These are phyloP conservation scores for Roridomyces roridus DNA, from an alignment of 768 basidiomycete genomes.

Conservation along the genomic window DNA sequence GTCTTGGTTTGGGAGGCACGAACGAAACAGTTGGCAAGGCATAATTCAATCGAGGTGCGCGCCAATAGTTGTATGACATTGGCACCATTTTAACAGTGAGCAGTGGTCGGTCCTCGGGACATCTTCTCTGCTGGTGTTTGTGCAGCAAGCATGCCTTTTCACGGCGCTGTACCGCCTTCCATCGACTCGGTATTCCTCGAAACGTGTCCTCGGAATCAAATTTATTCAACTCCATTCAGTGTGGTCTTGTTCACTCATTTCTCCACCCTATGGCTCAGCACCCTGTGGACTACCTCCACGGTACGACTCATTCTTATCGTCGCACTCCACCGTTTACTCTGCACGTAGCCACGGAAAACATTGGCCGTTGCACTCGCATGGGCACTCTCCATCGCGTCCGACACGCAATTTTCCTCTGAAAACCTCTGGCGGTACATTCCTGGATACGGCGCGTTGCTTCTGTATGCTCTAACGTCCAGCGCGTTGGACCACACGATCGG, in stretches of 20 bases:
- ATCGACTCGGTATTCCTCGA: slow-evolving; percentile 58
- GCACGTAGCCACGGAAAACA: slow-evolving; percentile 55
- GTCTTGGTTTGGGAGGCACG: slow-evolving; percentile 64
- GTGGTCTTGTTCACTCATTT: slow-evolving; percentile 75
- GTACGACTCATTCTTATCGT: slow-evolving; percentile 39
- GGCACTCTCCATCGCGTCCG: slow-evolving; percentile 60
- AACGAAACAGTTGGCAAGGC: slow-evolving; percentile 59
- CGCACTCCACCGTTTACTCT: slow-evolving; percentile 7
- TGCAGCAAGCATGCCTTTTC: slow-evolving; percentile 72
- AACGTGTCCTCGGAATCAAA: not conserved
- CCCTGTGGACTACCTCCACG: slow-evolving; percentile 53
- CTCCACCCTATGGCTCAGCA: slow-evolving; percentile 68
- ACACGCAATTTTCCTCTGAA: slow-evolving; percentile 49
- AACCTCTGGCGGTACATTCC: slow-evolving; percentile 55
- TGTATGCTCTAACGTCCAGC: slow-evolving; percentile 65
- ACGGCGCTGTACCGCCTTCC: slow-evolving; percentile 73
- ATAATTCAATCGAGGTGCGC: slow-evolving; percentile 65
- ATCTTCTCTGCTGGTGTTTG: slow-evolving; percentile 68
- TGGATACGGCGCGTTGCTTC: slow-evolving; percentile 68
- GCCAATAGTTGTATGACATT: not conserved
- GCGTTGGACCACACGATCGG: slow-evolving; percentile 68
- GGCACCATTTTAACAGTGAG: not conserved
- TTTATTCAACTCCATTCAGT: slow-evolving; percentile 42
- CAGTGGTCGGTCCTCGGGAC: slow-evolving; percentile 78
- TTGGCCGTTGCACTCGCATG: slow-evolving; percentile 55